A percentile compares a stretch with the other conserved stretches of the same genome.
These are phyloP conservation scores for Fraxinus anomala DNA, from an alignment of 257 asterid species.

Conservation along the genomic window DNA sequence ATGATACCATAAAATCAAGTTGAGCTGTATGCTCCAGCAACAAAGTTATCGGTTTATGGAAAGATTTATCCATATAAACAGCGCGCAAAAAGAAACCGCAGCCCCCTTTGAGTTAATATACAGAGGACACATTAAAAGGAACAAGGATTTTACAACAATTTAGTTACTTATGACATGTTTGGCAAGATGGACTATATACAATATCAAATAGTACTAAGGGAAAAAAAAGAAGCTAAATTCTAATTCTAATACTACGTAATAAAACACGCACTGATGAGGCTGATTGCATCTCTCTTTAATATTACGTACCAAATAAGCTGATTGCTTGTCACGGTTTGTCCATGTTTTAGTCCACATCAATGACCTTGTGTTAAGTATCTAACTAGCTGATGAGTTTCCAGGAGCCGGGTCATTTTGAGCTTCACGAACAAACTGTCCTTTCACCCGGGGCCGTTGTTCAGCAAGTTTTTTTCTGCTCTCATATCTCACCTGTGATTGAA, in stretches of 20 bases:
- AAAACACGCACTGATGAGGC: constrained; percentile 12
- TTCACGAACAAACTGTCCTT: constrained; percentile 88
- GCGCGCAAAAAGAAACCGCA: background rate
- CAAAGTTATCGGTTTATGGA: background rate
- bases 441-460: constrained; percentile 84
- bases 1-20: background rate
- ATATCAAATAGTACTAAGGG: background rate
- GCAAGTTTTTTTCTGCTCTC: constrained; percentile 90
- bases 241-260: background rate
- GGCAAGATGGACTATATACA: background rate
- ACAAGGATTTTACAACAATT: constrained; percentile 17
- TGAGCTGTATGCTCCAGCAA: background rate
- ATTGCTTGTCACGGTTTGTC: constrained; percentile 19
- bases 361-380: constrained; percentile 22
- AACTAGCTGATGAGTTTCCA: constrained; percentile 40
- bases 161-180: background rate
- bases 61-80: constrained; percentile 19
- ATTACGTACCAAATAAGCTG: constrained; percentile 11
- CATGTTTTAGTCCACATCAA: constrained; percentile 2
- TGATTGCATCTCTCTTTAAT: background rate
- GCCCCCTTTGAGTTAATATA: constrained; percentile 10
- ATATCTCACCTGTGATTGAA: constrained; percentile 63
- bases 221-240: background rate
- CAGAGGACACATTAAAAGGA: constrained; percentile 10
- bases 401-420: constrained; percentile 43